phyloP scores from a whole-genome alignment of 768 basidiomycete species.

The Zangia roseola region DNA sequence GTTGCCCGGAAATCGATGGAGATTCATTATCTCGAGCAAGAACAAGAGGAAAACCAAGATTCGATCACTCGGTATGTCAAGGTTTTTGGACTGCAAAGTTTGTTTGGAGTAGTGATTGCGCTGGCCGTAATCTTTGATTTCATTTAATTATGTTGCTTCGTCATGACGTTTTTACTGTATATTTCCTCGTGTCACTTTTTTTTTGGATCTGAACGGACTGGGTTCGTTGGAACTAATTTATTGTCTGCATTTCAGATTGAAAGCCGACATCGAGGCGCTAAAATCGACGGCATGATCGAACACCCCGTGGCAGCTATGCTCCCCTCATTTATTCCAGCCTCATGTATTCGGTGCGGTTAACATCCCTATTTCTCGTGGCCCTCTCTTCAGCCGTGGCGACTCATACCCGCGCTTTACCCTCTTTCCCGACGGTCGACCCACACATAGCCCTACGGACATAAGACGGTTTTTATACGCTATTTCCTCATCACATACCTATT shows the following conservation, averaged over 20 bases:
- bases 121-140: constrained; percentile 57
- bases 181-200: constrained; percentile 14
- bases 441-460: neutral
- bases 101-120: constrained; percentile 49
- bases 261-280: constrained; percentile 60
- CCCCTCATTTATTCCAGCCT: constrained; percentile 25
- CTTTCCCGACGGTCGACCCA: neutral
- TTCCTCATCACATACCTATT: constrained; percentile 27
- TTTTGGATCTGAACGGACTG: constrained; percentile 13
- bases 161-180: constrained; percentile 17
- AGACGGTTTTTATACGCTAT: constrained; percentile 27
- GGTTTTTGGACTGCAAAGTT: constrained; percentile 58
- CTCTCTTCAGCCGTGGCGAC: constrained; percentile 2
- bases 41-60: constrained; percentile 74
- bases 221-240: constrained; percentile 34
- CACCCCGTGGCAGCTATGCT: constrained; percentile 5
- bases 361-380: constrained; percentile 26
- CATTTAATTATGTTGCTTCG: constrained; percentile 36
- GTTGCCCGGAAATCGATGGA: constrained; percentile 75
- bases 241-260: constrained; percentile 54
- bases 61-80: constrained; percentile 76
- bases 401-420: constrained; percentile 14
- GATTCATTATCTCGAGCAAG: constrained; percentile 74
- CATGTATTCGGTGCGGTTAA: constrained; percentile 35
- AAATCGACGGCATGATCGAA: constrained; percentile 32